These are phyloP conservation scores for Exutisphaerella laricina DNA, from an alignment of 2,329 filamentous ascomycete species.

Conservation along the genomic window DNA sequence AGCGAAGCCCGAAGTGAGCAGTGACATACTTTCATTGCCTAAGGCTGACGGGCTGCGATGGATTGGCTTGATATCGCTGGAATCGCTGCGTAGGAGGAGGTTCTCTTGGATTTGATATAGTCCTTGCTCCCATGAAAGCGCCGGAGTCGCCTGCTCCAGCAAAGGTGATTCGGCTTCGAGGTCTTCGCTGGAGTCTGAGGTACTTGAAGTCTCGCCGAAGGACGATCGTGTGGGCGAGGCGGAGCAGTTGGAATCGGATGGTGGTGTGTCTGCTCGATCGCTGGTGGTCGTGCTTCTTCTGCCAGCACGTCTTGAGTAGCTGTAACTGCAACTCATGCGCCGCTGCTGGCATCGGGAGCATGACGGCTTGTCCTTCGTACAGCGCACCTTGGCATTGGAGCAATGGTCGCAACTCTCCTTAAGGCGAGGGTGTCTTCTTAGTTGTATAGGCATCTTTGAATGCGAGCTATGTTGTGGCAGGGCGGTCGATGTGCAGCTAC, in stretches of 20 bases:
- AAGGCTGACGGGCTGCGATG: background rate
- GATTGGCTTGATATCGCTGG: background rate
- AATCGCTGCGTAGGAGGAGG: background rate
- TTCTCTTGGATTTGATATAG: background rate
- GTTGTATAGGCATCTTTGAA: constrained; percentile 4
- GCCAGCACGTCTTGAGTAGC: constrained; percentile 22
- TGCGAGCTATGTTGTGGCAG: too few relatives aligned
- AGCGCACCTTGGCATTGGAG: constrained; percentile 19
- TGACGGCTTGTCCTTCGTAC: constrained; percentile 21
- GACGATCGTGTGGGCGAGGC: too few relatives aligned
- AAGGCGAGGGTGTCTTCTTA: constrained; percentile 7
- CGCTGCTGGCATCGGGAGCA: constrained; percentile 21
- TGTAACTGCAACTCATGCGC: constrained; percentile 21
- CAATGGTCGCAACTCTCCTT: constrained; percentile 22
- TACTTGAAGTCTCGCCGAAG: background rate
- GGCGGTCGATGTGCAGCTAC: too few relatives aligned
- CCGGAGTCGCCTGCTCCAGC: background rate
- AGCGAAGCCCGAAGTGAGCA: background rate
- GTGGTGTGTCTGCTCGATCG: background rate
- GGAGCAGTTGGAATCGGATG: too few relatives aligned
- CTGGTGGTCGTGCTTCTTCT: constrained; percentile 13
- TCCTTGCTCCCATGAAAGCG: background rate
- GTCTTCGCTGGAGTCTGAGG: background rate
- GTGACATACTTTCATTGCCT: background rate
- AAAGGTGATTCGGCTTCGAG: background rate